Conservation (phyloP, 257 asterid genomes). For the Solanum raphanifolium region DNA sequence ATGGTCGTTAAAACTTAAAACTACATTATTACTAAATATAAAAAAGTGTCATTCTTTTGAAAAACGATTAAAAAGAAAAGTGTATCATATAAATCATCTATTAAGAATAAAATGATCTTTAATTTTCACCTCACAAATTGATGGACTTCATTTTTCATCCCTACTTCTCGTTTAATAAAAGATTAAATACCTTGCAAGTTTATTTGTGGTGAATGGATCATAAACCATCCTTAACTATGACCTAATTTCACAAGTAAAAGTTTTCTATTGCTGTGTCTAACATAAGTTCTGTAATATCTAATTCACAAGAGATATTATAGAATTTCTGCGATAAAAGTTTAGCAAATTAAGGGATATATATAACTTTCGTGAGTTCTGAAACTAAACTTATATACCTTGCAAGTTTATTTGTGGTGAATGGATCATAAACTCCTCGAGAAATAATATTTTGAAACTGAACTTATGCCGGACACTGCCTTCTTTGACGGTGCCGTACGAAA, state of each 20-base stretch:
- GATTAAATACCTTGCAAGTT: no score
- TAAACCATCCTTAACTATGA: not conserved
- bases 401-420: not conserved
- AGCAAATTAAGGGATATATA: not conserved
- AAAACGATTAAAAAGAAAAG: no score
- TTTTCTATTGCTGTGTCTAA: not conserved
- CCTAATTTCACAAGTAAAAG: not conserved
- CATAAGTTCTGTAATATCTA: not conserved
- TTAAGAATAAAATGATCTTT: no score
- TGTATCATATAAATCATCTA: not conserved
- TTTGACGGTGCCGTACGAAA: constrained; percentile 4
- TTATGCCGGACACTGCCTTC: not conserved
- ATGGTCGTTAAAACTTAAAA: no score
- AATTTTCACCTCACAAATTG: not conserved
- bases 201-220: no score
- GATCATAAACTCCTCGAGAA: not conserved
- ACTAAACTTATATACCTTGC: not conserved
- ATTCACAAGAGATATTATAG: not conserved
- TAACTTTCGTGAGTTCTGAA: not conserved
- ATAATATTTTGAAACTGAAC: not conserved
- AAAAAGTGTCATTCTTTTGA: no score
- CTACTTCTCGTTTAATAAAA: not conserved
- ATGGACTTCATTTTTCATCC: not conserved
- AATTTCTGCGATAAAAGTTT: not conserved
- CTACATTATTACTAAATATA: no score